Evolutionary conservation across 2,329 filamentous ascomycete species (phyloP), one percentile per base, ranked within the genome.

Genomic region (Trichophaea hybrida): DNA sequence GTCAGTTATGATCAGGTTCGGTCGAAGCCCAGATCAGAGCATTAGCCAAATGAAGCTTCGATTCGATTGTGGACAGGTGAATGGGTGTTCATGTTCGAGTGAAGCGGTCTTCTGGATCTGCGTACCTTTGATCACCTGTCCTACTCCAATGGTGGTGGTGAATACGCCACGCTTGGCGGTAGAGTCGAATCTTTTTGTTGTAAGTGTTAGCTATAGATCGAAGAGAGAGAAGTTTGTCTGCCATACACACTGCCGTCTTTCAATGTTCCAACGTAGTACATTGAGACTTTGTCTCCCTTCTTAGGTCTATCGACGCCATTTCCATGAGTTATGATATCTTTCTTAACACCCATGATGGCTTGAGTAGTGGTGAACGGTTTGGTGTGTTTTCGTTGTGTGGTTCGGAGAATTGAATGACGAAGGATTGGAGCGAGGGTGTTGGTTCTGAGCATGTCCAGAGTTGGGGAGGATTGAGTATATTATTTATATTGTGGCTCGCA

Each of bases 191-290:
- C 90, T 95, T 69, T 57, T 15, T 15, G 15, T 43, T 4, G 4
- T 43, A 10, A 35, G 32, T 55, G 40, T 50, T 24, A 57, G 40
- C 5, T 12, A 68, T 68, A 50, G 17, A 34, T 56, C 49, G 12
- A 34, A 44, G 32, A 57, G 51, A 52, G 50, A 57, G 54, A 52
- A 40, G 35, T 46, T 52, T 43, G 49, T 37, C 40, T 58, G 15
- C 74, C 84, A 69, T 76, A 94, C 89, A 88, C 71, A 32, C 72
- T 74, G 69, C 90, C 90, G 78, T 86, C 81, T 74, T 85, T 86
- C 65, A 97, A 78, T 75, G 77, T 95, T 69, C 93, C 93, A 46
- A 85, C 93, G 79, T 97, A 97, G 75, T 93, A 82, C 71, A 97
- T 94, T 70, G 80, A 81, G 70, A 97, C 87, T 32, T 75, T 80